Conservation (phyloP, 805 yeast genomes). For the Millerozyma miso region DNA sequence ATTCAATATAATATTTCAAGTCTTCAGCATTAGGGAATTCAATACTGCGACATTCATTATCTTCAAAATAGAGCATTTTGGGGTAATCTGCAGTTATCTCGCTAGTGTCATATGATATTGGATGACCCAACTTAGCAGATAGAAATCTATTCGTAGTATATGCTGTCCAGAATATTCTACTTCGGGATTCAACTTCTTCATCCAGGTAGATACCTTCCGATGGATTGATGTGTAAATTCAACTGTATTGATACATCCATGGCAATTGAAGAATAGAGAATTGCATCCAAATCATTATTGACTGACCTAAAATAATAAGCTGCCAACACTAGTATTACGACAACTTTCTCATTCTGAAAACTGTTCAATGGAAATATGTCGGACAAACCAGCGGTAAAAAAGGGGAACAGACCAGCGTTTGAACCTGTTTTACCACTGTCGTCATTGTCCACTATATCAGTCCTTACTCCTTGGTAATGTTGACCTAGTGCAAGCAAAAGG, state of each 20-base stretch:
- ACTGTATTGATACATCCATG: slow-evolving; percentile 2
- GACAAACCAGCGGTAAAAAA: slow-evolving; percentile 1
- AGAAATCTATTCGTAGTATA: slow-evolving; percentile 2
- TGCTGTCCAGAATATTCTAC: slow-evolving; percentile 4
- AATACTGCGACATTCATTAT: background rate
- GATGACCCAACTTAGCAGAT: slow-evolving; percentile 2
- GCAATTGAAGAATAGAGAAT: slow-evolving; percentile 1
- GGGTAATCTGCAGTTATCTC: background rate
- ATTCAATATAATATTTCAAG: slow-evolving; percentile 1
- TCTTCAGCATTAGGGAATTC: slow-evolving; percentile 1
- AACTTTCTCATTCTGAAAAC: background rate
- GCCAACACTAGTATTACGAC: slow-evolving; percentile 1
- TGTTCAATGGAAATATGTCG: background rate
- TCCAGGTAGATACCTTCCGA: background rate
- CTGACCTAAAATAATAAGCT: slow-evolving; percentile 1
- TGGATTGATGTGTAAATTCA: slow-evolving; percentile 1
- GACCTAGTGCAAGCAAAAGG: slow-evolving; percentile 2
- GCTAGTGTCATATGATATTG: background rate
- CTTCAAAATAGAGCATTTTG: slow-evolving; percentile 1
- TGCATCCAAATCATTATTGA: slow-evolving; percentile 3
- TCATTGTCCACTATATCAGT: background rate
- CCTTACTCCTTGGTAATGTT: slow-evolving; percentile 1
- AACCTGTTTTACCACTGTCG: background rate
- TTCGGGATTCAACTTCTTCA: slow-evolving; percentile 1
- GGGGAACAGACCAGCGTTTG: background rate